These are phyloP conservation scores for Trichocladium uniseriatum DNA, from an alignment of 495 filamentous ascomycete genomes.

Conservation along the genomic window DNA sequence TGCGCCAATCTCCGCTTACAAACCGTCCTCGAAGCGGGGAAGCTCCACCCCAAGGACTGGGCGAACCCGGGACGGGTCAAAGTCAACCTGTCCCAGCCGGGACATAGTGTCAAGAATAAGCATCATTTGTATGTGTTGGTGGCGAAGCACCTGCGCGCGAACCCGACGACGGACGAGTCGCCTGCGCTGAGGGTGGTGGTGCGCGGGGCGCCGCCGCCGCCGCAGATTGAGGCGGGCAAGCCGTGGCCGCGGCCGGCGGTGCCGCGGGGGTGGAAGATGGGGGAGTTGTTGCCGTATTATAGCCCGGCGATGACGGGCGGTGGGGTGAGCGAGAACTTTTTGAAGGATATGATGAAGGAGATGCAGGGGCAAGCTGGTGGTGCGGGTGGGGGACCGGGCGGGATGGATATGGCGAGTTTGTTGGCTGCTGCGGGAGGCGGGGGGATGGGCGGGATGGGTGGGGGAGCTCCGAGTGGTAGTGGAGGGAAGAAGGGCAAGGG, in stretches of 20 bases:
- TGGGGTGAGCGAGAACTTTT: conserved; percentile 89
- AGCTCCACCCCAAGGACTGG: conserved; percentile 94
- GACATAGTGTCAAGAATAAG: conserved; percentile 62
- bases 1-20: conserved; percentile 62
- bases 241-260: conserved; percentile 61
- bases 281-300: conserved; percentile 71
- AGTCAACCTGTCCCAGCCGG: conserved; percentile 43
- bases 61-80: conserved; percentile 87
- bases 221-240: conserved; percentile 43
- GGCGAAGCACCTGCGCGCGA: conserved; percentile 57
- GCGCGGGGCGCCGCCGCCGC: conserved; percentile 42
- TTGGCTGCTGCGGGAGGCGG: conserved; percentile 27
- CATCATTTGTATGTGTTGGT: conserved; percentile 78
- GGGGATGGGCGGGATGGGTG: conserved; percentile 1
- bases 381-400: conserved; percentile 21
- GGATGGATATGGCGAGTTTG: conserved; percentile 39
- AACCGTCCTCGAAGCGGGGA: conserved; percentile 80
- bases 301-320: conserved; percentile 83
- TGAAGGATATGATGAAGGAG: conserved; percentile 96
- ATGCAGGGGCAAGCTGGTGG: conserved; percentile 58
- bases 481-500: conserved; percentile 31
- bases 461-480: conserved; percentile 9
- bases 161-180: conserved; percentile 64
- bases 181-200: conserved; percentile 61
- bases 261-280: conserved; percentile 89